phyloP scores from a whole-genome alignment of 148 eudicot species.

The Amaranthus cruentus region DNA sequence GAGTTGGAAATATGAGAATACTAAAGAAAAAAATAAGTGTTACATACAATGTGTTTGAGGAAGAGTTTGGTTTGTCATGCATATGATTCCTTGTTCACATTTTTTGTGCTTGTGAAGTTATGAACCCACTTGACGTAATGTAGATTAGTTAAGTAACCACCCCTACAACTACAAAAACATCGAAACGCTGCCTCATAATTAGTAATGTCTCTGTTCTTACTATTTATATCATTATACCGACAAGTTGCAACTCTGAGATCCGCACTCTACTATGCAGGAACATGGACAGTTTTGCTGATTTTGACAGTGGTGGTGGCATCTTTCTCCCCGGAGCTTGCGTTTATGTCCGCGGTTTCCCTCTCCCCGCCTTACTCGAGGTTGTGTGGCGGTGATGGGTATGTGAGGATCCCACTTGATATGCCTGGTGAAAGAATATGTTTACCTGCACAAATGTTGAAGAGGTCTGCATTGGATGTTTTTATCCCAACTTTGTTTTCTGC shows the following conservation, averaged over 20 bases:
- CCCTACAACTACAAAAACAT: too few relatives aligned
- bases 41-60: too few relatives aligned
- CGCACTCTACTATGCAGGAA: conserved; percentile 19
- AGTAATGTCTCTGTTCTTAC: too few relatives aligned
- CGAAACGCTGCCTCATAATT: too few relatives aligned
- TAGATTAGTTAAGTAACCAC: too few relatives aligned
- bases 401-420: conserved; percentile 38
- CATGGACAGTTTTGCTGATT: conserved; percentile 30
- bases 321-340: conserved; percentile 35
- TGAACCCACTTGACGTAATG: too few relatives aligned
- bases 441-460: conserved; percentile 30
- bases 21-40: too few relatives aligned
- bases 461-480: conserved; percentile 31
- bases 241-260: conserved; percentile 12
- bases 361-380: conserved; percentile 21
- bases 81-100: too few relatives aligned
- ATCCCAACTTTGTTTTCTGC: conserved; percentile 38
- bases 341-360: conserved; percentile 21
- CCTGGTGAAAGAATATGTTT: conserved; percentile 36
- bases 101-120: too few relatives aligned
- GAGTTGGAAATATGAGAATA: too few relatives aligned
- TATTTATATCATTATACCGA: conserved; percentile 14
- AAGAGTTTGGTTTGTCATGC: too few relatives aligned
- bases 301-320: conserved; percentile 35
- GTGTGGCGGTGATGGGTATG: conserved; percentile 23